Percentiles rank a stretch among this genome's conserved stretches.
phyloP scores from a whole-genome alignment of 805 yeast species.

The Trichomonascus vanleenenianus region DNA sequence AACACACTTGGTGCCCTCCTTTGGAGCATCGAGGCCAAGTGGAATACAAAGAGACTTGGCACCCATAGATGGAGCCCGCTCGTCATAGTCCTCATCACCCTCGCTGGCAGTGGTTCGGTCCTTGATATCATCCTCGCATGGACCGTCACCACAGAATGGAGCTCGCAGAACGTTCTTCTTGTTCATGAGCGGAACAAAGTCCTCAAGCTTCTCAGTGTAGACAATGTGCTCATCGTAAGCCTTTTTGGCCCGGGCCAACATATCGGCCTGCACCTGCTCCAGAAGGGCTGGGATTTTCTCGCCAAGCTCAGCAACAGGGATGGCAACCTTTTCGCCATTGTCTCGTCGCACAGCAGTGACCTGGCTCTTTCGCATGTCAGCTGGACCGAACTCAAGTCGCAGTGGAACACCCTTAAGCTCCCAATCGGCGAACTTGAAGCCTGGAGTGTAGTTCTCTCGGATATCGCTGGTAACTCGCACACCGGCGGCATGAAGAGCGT shows the following conservation, averaged over 20 bases:
- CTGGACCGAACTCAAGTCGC: constrained; percentile 94
- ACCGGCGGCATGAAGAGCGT: constrained; percentile 48
- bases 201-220: constrained; percentile 75
- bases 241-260: constrained; percentile 73
- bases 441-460: constrained; percentile 93
- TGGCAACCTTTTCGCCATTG: constrained; percentile 63
- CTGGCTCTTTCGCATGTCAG: constrained; percentile 73
- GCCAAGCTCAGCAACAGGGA: constrained; percentile 59
- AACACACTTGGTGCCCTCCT: constrained; percentile 76
- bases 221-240: constrained; percentile 80
- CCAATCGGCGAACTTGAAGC: constrained; percentile 97
- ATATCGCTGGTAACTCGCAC: constrained; percentile 79
- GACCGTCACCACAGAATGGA: constrained; percentile 96
- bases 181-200: constrained; percentile 88
- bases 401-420: constrained; percentile 95
- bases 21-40: constrained; percentile 70
- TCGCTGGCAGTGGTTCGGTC: constrained; percentile 72
- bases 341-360: constrained; percentile 92
- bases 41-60: constrained; percentile 98
- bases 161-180: constrained; percentile 82
- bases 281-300: constrained; percentile 63
- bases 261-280: constrained; percentile 70
- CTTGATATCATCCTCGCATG: constrained; percentile 96
- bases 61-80: constrained; percentile 98
- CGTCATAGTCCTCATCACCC: constrained; percentile 80